These are phyloP conservation scores for Infundibulicybe gibba DNA, from an alignment of 768 basidiomycete genomes.

Conservation along the genomic window DNA sequence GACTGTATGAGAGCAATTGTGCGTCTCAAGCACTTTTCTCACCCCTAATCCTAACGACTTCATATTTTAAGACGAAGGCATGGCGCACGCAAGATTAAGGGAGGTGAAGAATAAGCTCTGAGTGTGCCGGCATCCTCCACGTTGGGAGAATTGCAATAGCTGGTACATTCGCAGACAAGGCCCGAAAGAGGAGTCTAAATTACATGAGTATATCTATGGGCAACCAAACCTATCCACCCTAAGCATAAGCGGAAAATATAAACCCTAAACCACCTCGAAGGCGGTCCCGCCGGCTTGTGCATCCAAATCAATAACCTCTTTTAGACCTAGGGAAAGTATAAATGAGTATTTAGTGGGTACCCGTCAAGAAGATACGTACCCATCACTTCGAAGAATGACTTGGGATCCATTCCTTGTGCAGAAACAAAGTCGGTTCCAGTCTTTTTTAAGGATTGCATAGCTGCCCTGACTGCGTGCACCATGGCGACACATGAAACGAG, in stretches of 20 bases:
- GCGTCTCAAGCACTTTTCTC: slow-evolving; percentile 22
- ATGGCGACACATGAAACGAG: slow-evolving; percentile 75
- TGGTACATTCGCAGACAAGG: too few relatives aligned
- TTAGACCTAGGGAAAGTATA: slow-evolving; percentile 34
- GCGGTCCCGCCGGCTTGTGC: slow-evolving; percentile 56
- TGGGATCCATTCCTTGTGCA: slow-evolving; percentile 69
- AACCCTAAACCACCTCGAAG: slow-evolving; percentile 44
- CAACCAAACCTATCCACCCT: too few relatives aligned
- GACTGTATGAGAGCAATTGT: slow-evolving; percentile 83
- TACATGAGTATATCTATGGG: too few relatives aligned
- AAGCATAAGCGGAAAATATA: neutral
- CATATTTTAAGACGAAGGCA: slow-evolving; percentile 26
- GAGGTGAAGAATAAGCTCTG: slow-evolving; percentile 10
- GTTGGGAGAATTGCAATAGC: too few relatives aligned
- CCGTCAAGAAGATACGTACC: slow-evolving; percentile 31
- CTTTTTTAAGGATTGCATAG: slow-evolving; percentile 72
- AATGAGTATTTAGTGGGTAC: neutral
- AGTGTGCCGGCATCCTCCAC: neutral
- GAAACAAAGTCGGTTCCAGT: slow-evolving; percentile 69
- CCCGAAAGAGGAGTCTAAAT: too few relatives aligned
- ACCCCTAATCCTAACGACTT: neutral
- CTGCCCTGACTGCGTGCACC: slow-evolving; percentile 74
- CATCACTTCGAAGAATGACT: slow-evolving; percentile 76
- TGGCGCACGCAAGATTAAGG: slow-evolving; percentile 28
- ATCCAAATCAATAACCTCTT: slow-evolving; percentile 52